These are phyloP conservation scores for Cucurbitaria berberidis DNA, from an alignment of 2,329 filamentous ascomycete genomes.

Conservation along the genomic window DNA sequence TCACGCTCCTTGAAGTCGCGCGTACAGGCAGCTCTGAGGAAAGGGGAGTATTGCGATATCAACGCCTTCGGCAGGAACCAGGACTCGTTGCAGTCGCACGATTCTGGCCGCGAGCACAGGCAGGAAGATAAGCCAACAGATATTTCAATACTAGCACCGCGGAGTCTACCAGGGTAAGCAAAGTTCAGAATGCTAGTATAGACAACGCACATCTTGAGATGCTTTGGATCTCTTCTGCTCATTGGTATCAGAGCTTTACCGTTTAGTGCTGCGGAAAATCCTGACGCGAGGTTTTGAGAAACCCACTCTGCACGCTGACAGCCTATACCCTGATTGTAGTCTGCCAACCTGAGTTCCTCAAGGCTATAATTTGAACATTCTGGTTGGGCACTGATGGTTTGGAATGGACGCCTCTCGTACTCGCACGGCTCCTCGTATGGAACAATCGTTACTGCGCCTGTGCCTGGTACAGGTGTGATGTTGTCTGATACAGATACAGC, in stretches of 20 bases:
- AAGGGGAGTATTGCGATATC: slow-evolving; percentile 17
- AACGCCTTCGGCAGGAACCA: slow-evolving; percentile 17
- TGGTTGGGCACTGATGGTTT: slow-evolving; percentile 4
- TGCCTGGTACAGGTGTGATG: neutral
- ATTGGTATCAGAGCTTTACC: neutral
- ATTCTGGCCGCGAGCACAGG: neutral
- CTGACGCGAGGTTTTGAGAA: neutral
- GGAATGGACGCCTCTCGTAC: neutral
- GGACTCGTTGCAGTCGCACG: neutral
- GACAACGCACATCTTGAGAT: neutral
- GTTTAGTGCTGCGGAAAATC: neutral
- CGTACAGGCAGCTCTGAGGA: slow-evolving; percentile 12
- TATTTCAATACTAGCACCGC: neutral
- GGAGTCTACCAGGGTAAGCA: neutral
- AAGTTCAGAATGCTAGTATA: neutral
- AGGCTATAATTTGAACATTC: slow-evolving; percentile 3
- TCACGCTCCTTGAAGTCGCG: slow-evolving; percentile 17
- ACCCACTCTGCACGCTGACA: neutral
- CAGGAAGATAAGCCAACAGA: neutral
- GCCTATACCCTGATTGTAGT: slow-evolving; percentile 3
- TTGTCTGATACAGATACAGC: too few relatives aligned
- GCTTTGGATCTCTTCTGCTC: neutral
- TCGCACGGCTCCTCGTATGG: neutral
- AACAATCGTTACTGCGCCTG: neutral
- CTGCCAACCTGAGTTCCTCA: slow-evolving; percentile 10